Percentiles rank a stretch among this genome's conserved stretches.
These are phyloP conservation scores for Dorcoceras hygrometricum DNA, from an alignment of 257 asterid species.

Conservation along the genomic window DNA sequence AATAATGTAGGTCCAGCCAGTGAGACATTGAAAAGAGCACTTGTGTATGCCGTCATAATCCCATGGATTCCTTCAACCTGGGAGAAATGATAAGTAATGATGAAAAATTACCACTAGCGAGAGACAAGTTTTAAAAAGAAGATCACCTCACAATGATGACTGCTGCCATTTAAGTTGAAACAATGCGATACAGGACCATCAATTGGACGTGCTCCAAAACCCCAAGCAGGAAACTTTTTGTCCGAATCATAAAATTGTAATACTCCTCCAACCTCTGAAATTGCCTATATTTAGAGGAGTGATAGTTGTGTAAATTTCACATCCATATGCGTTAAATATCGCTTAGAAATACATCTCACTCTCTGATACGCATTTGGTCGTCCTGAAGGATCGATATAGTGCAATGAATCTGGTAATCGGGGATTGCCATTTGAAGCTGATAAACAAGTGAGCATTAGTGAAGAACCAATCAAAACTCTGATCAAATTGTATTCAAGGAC, in stretches of 20 bases:
- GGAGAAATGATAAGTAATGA: constrained; percentile 22
- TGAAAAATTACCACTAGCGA: constrained; percentile 17
- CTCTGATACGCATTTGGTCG: constrained; percentile 90
- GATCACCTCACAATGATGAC: constrained; percentile 73
- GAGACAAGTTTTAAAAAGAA: constrained; percentile 14
- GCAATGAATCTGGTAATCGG: constrained; percentile 93
- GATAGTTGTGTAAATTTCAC: constrained; percentile 24
- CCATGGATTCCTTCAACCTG: constrained; percentile 96
- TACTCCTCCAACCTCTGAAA: constrained; percentile 84
- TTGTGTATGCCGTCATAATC: constrained; percentile 72
- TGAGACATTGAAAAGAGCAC: constrained; percentile 87
- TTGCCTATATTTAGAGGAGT: constrained; percentile 55
- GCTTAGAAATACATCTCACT: constrained; percentile 49
- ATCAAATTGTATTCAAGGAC: constrained; percentile 17
- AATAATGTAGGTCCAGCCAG: constrained; percentile 98
- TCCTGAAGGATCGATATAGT: constrained; percentile 91
- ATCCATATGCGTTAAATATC: constrained; percentile 16
- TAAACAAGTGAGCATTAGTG: constrained; percentile 32
- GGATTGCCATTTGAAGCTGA: constrained; percentile 99
- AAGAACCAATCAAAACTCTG: constrained; percentile 15
- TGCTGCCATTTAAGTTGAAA: constrained; percentile 95
- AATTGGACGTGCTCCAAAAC: constrained; percentile 97
- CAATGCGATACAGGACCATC: constrained; percentile 99
- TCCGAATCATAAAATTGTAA: constrained; percentile 88
- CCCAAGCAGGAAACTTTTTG: constrained; percentile 94